phyloP scores from a whole-genome alignment of 495 filamentous ascomycete genomes.

The Margaritispora aquatica region DNA sequence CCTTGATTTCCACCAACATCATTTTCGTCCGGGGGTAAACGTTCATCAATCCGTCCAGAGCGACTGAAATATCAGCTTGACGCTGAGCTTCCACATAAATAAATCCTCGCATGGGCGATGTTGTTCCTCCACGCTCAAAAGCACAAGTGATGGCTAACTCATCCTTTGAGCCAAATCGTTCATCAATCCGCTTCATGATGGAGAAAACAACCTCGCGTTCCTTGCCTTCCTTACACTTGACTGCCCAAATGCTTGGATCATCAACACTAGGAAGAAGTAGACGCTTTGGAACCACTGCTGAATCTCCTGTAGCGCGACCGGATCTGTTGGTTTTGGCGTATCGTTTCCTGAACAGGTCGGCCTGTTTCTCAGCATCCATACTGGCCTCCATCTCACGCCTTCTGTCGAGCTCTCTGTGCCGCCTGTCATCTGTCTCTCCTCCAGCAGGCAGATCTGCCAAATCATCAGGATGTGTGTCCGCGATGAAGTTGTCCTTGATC shows the following conservation, averaged over 20 bases:
- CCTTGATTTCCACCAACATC: conserved; percentile 86
- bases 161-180: conserved; percentile 64
- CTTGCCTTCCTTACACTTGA: conserved; percentile 89
- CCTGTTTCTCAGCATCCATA: conserved; percentile 90
- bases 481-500: conserved; percentile 71
- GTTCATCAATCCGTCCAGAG: conserved; percentile 75
- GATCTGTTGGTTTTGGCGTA: conserved; percentile 62
- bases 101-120: conserved; percentile 76
- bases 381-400: conserved; percentile 77
- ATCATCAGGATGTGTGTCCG: conserved; percentile 86
- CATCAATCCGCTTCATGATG: conserved; percentile 81
- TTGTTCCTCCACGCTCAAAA: conserved; percentile 76
- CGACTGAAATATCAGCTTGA: conserved; percentile 76
- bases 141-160: conserved; percentile 76
- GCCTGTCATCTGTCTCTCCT: conserved; percentile 79
- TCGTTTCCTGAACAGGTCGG: conserved; percentile 74
- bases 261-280: conserved; percentile 89
- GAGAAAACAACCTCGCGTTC: conserved; percentile 83
- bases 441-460: conserved; percentile 72
- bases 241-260: conserved; percentile 93
- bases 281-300: conserved; percentile 73
- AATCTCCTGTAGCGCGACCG: conserved; percentile 49
- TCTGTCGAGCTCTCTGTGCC: conserved; percentile 91
- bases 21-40: conserved; percentile 80
- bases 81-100: conserved; percentile 90